phyloP scores from a whole-genome alignment of 306 rosid species.

The Coriaria nepalensis region DNA sequence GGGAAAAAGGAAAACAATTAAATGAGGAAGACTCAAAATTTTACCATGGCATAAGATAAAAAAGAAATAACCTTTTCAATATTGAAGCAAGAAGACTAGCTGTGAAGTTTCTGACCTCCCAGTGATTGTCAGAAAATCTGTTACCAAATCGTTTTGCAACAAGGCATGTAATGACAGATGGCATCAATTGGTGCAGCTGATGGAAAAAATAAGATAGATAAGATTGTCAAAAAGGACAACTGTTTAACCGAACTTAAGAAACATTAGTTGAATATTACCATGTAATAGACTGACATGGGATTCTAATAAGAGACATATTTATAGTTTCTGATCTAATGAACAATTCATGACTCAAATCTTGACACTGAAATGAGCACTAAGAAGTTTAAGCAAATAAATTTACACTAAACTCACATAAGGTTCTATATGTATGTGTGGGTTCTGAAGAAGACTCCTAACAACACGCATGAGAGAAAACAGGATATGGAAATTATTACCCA shows the following conservation, averaged over 20 bases:
- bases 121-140: constrained; percentile 64
- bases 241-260: too few species aligned
- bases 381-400: constrained; percentile 8
- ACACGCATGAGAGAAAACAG: constrained; percentile 74
- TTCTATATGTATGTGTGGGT: constrained; percentile 68
- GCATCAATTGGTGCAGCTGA: constrained; percentile 93
- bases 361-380: too few species aligned
- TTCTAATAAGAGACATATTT: neutral
- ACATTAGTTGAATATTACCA: neutral
- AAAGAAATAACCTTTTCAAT: constrained; percentile 65
- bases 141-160: constrained; percentile 73
- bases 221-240: constrained; percentile 8
- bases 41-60: constrained; percentile 3
- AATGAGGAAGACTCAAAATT: neutral
- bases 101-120: constrained; percentile 84
- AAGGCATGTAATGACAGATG: constrained; percentile 76
- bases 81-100: constrained; percentile 66
- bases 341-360: too few species aligned
- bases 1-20: neutral
- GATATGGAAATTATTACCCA: constrained; percentile 27
- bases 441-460: constrained; percentile 62
- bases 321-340: neutral
- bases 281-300: neutral
- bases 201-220: constrained; percentile 14
- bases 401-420: constrained; percentile 60